phyloP scores from a whole-genome alignment of 495 filamentous ascomycete species.

The Entonaema liquescens region DNA sequence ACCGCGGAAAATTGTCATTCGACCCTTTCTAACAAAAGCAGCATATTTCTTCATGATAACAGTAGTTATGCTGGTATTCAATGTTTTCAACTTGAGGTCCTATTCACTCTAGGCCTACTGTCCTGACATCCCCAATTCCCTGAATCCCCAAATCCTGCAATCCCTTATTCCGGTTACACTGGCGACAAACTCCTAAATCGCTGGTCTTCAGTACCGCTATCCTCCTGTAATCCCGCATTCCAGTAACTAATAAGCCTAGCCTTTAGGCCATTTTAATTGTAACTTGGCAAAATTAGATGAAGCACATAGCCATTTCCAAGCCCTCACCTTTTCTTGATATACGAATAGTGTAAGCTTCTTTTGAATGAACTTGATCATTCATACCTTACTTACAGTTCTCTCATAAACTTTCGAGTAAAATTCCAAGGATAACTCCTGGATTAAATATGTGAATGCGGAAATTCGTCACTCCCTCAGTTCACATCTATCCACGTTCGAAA shows the following conservation, averaged over 20 bases:
- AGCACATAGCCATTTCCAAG: conserved; percentile 22
- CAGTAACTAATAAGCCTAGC: conserved; percentile 22
- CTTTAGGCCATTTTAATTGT: conserved; percentile 6
- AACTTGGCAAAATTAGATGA: conserved; percentile 5
- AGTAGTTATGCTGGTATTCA: conserved; percentile 25
- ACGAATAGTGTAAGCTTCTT: conserved; percentile 1
- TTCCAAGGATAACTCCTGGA: not conserved
- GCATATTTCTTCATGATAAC: not conserved
- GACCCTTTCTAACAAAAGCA: not conserved
- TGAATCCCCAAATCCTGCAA: conserved; percentile 43
- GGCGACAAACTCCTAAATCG: conserved; percentile 14
- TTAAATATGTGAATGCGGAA: not conserved
- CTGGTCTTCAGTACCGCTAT: conserved; percentile 6
- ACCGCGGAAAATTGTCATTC: conserved; percentile 1
- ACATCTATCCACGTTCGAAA: not conserved
- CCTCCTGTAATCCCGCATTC: conserved; percentile 41
- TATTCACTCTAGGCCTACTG: conserved; percentile 20
- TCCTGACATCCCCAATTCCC: conserved; percentile 22
- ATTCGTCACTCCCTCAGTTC: not conserved
- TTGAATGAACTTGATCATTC: not conserved
- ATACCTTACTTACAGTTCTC: conserved; percentile 12
- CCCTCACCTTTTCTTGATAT: not conserved
- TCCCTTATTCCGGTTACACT: conserved; percentile 33
- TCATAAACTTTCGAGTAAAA: not conserved
- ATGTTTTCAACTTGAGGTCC: not conserved